Conservation (phyloP, 805 yeast genomes). For the Dipodascus geniculatus region DNA sequence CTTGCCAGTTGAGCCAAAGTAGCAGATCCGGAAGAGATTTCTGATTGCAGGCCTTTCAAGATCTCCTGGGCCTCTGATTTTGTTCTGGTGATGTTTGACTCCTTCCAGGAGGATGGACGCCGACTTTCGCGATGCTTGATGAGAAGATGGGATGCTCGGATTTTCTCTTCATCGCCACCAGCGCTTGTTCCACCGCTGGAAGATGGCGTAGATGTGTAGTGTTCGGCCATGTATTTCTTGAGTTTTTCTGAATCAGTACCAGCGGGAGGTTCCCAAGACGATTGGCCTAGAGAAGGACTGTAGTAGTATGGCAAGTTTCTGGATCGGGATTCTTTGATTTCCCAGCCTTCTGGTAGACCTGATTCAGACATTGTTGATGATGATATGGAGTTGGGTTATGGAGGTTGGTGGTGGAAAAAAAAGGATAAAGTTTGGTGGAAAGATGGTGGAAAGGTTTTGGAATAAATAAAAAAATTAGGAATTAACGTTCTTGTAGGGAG, state of each 20-base stretch:
- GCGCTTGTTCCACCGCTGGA: conserved; percentile 12
- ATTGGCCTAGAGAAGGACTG: conserved; percentile 55
- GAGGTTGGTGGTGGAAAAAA: too few relatives aligned
- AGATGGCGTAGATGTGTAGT: conserved; percentile 20
- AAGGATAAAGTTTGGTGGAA: too few relatives aligned
- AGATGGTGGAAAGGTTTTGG: neutral
- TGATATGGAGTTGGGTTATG: too few relatives aligned
- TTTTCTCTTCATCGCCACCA: conserved; percentile 39
- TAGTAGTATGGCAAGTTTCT: conserved; percentile 77
- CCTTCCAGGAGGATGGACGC: conserved; percentile 88
- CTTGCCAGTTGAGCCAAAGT: conserved; percentile 62
- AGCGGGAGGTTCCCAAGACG: conserved; percentile 85
- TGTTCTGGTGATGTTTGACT: conserved; percentile 57
- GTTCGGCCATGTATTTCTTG: conserved; percentile 40
- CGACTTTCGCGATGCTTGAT: conserved; percentile 76
- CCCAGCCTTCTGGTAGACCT: conserved; percentile 85
- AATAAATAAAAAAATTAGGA: too few relatives aligned
- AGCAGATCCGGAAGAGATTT: conserved; percentile 51
- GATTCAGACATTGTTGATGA: conserved; percentile 27
- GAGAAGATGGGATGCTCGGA: conserved; percentile 71
- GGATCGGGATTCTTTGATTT: conserved; percentile 62
- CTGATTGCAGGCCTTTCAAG: conserved; percentile 43
- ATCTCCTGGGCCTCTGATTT: conserved; percentile 71
- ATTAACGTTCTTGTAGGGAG: too few relatives aligned
- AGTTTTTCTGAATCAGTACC: conserved; percentile 60